These are phyloP conservation scores for Uromyces viciae-fabae DNA, from an alignment of 1,284 basidiomycete genomes.

Conservation along the genomic window DNA sequence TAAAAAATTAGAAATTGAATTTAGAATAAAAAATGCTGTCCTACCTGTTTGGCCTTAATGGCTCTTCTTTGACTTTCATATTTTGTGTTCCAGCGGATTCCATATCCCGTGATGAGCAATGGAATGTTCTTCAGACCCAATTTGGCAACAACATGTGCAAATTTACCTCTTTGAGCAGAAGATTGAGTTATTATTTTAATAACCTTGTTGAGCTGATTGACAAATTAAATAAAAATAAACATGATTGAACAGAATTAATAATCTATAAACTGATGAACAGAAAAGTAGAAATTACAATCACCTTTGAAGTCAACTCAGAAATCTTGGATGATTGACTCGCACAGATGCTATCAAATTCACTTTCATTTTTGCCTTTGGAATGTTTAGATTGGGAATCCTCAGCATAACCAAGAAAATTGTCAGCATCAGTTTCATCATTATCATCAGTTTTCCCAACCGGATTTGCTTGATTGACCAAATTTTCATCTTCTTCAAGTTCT, in stretches of 20 bases:
- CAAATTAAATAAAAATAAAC: too few relatives aligned
- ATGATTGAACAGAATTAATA: too few relatives aligned
- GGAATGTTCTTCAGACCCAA: background rate
- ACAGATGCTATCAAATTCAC: background rate
- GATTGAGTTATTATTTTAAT: background rate
- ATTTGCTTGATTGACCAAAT: background rate
- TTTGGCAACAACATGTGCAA: background rate
- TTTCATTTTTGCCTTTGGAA: background rate
- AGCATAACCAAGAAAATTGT: background rate
- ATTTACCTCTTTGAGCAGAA: background rate
- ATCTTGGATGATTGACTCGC: background rate
- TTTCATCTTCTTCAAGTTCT: background rate
- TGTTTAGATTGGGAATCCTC: background rate
- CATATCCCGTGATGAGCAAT: conserved; percentile 2
- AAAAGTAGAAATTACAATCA: background rate
- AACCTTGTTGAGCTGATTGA: conserved; percentile 6
- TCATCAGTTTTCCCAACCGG: too few relatives aligned
- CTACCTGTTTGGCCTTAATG: background rate
- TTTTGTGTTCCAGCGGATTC: conserved; percentile 1
- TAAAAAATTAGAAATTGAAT: too few relatives aligned
- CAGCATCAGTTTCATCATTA: background rate
- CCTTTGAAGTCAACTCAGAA: background rate
- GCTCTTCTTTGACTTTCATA: conserved; percentile 16
- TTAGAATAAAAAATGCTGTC: too few relatives aligned
- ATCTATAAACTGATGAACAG: too few relatives aligned